Evolutionary conservation across 306 rosid species (phyloP).

Genomic region (Corylus americana): DNA sequence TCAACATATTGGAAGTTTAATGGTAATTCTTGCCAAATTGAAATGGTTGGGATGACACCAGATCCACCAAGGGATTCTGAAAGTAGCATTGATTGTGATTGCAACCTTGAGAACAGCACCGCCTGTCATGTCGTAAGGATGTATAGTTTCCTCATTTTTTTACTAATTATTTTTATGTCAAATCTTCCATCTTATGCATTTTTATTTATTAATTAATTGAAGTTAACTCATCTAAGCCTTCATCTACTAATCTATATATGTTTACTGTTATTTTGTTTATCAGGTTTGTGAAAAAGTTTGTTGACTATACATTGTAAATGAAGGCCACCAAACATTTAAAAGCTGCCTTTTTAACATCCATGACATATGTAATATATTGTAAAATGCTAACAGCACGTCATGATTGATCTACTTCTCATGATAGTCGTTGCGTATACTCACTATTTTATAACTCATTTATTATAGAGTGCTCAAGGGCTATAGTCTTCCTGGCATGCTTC

Average conservation of each 20-base stretch:
- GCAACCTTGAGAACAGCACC: conserved; percentile 39
- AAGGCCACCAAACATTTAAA: not conserved
- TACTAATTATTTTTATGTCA: not conserved
- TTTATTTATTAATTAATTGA: not conserved
- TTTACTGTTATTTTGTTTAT: not conserved
- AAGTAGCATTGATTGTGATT: conserved; percentile 49
- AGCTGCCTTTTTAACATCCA: conserved; percentile 1
- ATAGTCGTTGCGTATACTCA: not conserved
- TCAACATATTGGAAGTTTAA: conserved; percentile 71
- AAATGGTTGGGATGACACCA: conserved; percentile 54
- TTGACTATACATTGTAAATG: not conserved
- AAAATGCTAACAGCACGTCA: too few relatives aligned
- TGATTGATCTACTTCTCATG: conserved; percentile 9
- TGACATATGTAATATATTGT: not conserved
- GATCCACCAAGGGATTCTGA: conserved; percentile 39
- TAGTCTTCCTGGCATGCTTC: conserved; percentile 78
- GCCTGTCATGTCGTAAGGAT: conserved; percentile 68
- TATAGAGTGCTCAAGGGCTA: conserved; percentile 52
- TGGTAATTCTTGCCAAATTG: conserved; percentile 48
- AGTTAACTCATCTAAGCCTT: not conserved
- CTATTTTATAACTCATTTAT: conserved; percentile 14
- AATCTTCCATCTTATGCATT: conserved; percentile 10
- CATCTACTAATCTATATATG: not conserved
- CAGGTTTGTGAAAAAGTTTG: not conserved
- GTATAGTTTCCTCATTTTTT: conserved; percentile 50